Conservation (phyloP, 768 basidiomycete genomes). For the Collybia nuda region DNA sequence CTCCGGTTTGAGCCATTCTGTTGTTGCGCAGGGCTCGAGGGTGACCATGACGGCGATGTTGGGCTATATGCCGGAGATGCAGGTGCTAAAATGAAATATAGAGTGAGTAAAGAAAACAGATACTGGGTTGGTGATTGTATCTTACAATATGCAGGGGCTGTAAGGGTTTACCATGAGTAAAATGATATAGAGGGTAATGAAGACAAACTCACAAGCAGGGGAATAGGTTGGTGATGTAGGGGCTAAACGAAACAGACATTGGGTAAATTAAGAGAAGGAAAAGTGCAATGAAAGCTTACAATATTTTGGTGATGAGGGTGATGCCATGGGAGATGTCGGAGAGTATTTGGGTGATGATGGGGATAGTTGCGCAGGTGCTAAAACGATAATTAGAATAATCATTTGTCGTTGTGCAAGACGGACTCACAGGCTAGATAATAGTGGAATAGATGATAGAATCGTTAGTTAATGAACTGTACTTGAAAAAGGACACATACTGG, state of each 20-base stretch:
- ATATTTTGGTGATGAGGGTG: conserved; percentile 90
- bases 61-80: conserved; percentile 87
- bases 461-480: conserved; percentile 20
- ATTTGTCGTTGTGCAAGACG: not conserved
- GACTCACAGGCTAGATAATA: conserved; percentile 59
- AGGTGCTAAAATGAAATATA: conserved; percentile 48
- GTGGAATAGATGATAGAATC: conserved; percentile 3
- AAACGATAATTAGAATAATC: conserved; percentile 9
- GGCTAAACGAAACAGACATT: conserved; percentile 39
- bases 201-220: conserved; percentile 69
- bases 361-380: conserved; percentile 80
- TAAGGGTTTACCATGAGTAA: not conserved
- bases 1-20: conserved; percentile 42
- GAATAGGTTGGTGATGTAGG: conserved; percentile 88
- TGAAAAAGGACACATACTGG: conserved; percentile 58
- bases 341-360: conserved; percentile 93
- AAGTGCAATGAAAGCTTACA: conserved; percentile 49
- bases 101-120: conserved; percentile 15
- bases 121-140: not conserved
- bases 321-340: conserved; percentile 87
- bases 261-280: conserved; percentile 6
- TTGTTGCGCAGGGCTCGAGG: conserved; percentile 65
- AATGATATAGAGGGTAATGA: not conserved
- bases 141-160: conserved; percentile 82
- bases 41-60: conserved; percentile 82